Conservation (phyloP, 2,329 filamentous ascomycete genomes). For the Colletotrichum echinochloae region DNA sequence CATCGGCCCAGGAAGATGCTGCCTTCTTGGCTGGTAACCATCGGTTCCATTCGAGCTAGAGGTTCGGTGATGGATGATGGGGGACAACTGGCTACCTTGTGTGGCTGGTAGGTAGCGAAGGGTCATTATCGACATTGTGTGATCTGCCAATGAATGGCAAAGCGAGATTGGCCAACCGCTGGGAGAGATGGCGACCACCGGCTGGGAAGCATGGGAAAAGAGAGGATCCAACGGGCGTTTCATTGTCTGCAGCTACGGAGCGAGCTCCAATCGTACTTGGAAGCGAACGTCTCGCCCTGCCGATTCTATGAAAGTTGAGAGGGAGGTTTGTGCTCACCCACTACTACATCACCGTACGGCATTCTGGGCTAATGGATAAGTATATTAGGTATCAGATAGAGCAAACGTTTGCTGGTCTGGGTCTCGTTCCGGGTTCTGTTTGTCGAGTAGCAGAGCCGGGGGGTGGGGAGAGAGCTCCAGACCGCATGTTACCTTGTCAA, state of each 20-base stretch:
- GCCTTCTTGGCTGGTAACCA: conserved; percentile 10
- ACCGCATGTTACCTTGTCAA: not conserved
- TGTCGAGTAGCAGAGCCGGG: not conserved
- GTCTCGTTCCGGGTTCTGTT: not conserved
- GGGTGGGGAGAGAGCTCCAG: no score
- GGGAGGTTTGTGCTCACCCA: not conserved
- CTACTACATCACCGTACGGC: not conserved
- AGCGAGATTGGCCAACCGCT: conserved; percentile 12
- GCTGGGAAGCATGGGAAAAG: not conserved
- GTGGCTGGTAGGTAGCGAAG: not conserved
- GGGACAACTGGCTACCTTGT: not conserved
- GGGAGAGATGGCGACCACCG: conserved; percentile 4
- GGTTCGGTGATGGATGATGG: not conserved
- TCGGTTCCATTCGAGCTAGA: conserved; percentile 2
- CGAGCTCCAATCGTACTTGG: conserved; percentile 1
- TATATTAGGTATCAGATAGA: not conserved
- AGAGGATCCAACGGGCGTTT: conserved; percentile 21
- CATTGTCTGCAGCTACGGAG: conserved; percentile 19
- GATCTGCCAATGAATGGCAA: conserved; percentile 10
- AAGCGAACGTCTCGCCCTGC: not conserved
- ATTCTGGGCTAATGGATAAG: not conserved
- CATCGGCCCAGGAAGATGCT: not conserved
- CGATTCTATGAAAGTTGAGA: conserved; percentile 1
- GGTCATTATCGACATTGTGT: not conserved
- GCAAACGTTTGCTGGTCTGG: conserved; percentile 16